Percentiles rank a stretch among this genome's conserved stretches.
Conservation (phyloP, 306 rosid species). For the Castanea crenata region DNA sequence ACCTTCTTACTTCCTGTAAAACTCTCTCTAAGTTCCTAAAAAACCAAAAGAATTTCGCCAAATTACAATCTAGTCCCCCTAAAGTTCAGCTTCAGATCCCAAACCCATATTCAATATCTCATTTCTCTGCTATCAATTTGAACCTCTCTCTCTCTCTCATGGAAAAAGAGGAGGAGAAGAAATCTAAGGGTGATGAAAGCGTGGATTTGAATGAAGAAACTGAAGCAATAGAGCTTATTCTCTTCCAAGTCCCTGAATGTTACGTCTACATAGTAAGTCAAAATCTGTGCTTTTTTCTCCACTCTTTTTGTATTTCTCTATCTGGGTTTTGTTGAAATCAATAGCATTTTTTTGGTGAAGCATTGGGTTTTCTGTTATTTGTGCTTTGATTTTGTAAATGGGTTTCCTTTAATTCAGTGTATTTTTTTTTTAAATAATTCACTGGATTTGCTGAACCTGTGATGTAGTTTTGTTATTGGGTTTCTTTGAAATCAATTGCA, state of each 20-base stretch:
- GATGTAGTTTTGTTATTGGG: neutral
- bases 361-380: neutral
- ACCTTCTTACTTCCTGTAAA: constrained; percentile 9
- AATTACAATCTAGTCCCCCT: constrained; percentile 16
- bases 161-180: constrained; percentile 51
- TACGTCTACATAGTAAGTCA: constrained; percentile 81
- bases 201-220: constrained; percentile 47
- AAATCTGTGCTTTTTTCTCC: neutral
- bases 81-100: constrained; percentile 20
- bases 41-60: constrained; percentile 22
- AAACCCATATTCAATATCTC: neutral
- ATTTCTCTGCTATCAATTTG: constrained; percentile 22
- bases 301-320: constrained; percentile 3
- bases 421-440: neutral
- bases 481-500: neutral
- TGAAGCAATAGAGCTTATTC: constrained; percentile 83
- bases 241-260: constrained; percentile 91
- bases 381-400: constrained; percentile 3
- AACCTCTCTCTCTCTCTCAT: constrained; percentile 42
- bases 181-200: constrained; percentile 36
- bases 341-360: neutral
- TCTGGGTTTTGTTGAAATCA: constrained; percentile 24
- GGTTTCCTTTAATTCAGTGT: neutral
- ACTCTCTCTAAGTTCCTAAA: neutral
- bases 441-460: neutral